Evolutionary conservation across 1,139 yeast species (phyloP), one percentile per base, ranked within the genome.

Genomic region (Diutina mesorugosa): DNA sequence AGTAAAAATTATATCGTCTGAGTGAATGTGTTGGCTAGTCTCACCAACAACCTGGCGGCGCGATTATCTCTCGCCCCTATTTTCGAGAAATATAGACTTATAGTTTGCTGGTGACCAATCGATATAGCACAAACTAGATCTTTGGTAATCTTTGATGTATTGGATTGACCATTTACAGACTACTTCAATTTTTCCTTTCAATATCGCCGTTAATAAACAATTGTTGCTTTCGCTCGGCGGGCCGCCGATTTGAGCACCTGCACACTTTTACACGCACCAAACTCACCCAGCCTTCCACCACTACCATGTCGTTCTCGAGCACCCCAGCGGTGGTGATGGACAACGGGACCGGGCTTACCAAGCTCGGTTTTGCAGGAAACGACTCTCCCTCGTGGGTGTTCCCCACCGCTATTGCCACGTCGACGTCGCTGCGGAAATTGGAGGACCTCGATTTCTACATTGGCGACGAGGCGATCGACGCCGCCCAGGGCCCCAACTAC

Each of bases 321-420:
- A 79, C 85, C 60, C 97, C 97, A 55, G 97, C 97, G 60, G 93
- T 90, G 76, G 96, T 90, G 71, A 90, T 90, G 97, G 96, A 87
- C 79, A 87, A 87, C 68, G 99, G 99, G 79, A 93, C 99, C 63
- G 99, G 99, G 61, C 79, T 91, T 65, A 93, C 99, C 67, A 93
- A 93, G 70, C 80, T 93, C 61, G 99, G 99, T 32, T 93, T 91
- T 73, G 99, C 99, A 64, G 99, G 99, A 57, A 93, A 93, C 69
- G 99, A 93, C 72, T 81, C 97, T 16, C 99, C 99, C 45, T 90
- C 97, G 8, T 95, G 88, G 79, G 90, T 93, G 54, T 90, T 93
- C 67, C 99, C 99, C 55, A 93, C 99, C 1, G 98, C 97, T 12
- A 95, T 93, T 70, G 93, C 99, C 50, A 91, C 98, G 55, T 76